Evolutionary conservation across 2,329 filamentous ascomycete genomes (phyloP).

Genomic region (Fusarium kyushuense): DNA sequence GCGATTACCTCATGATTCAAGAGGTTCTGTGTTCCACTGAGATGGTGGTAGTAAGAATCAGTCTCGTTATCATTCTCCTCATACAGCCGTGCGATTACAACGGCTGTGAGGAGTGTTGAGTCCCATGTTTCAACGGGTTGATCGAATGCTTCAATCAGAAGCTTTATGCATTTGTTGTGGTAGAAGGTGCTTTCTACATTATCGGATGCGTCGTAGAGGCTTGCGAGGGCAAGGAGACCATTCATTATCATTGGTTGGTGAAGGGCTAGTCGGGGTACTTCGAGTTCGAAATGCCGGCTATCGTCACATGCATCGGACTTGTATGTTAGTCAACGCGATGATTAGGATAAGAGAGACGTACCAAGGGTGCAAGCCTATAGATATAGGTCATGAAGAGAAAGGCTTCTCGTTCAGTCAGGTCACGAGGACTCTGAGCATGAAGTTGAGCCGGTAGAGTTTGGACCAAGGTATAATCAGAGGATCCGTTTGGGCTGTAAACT

Average conservation of each 20-base stretch:
- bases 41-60: constrained; percentile 9
- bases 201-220: background rate
- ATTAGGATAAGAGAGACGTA: no score
- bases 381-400: constrained; percentile 20
- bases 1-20: background rate
- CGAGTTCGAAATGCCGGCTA: constrained; percentile 3
- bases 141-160: background rate
- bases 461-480: fast-evolving
- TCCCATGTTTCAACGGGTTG: constrained; percentile 1
- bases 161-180: constrained; percentile 3
- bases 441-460: background rate
- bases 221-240: constrained; percentile 6
- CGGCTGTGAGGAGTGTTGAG: background rate
- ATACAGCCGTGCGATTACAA: background rate
- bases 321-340: no score
- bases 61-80: constrained; percentile 10
- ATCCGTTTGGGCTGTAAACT: background rate
- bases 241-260: constrained; percentile 15
- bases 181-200: constrained; percentile 11
- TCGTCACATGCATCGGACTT: constrained; percentile 12
- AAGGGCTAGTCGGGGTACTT: constrained; percentile 3
- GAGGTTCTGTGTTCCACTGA: background rate
- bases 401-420: background rate
- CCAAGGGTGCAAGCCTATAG: background rate
- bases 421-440: background rate